Evolutionary conservation across 805 yeast species (phyloP).

Genomic region (Wickerhamomyces kurtzmanii): DNA sequence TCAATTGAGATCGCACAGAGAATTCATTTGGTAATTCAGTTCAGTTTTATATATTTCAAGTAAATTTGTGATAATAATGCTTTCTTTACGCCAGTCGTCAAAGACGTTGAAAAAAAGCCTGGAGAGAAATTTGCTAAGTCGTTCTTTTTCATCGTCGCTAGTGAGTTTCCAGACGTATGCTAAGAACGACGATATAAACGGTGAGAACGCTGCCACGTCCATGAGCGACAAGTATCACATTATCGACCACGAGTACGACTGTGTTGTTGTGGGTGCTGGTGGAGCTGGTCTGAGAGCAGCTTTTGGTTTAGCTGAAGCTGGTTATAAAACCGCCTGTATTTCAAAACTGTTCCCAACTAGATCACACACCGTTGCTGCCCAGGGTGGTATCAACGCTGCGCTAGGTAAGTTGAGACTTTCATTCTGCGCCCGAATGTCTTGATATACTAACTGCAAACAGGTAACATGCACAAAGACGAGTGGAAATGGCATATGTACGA

Average conservation of each 20-base stretch:
- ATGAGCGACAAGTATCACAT: conserved; percentile 73
- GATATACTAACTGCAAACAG: too few relatives aligned
- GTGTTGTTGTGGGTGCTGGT: conserved; percentile 97
- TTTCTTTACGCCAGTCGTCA: conserved; percentile 13
- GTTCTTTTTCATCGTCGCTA: conserved; percentile 15
- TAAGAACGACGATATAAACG: conserved; percentile 30
- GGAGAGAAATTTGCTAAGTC: not conserved
- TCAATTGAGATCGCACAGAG: too few relatives aligned
- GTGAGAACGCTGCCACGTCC: conserved; percentile 42
- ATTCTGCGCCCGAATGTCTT: too few relatives aligned
- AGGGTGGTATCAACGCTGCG: conserved; percentile 99
- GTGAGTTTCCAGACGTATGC: conserved; percentile 16
- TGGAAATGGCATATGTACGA: conserved; percentile 99
- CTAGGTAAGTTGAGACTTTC: too few relatives aligned
- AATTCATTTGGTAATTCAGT: too few relatives aligned
- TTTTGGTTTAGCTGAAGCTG: conserved; percentile 93
- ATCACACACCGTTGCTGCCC: conserved; percentile 98
- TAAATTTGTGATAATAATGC: conserved; percentile 13
- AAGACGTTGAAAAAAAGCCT: conserved; percentile 3
- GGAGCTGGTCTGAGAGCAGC: conserved; percentile 99
- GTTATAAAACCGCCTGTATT: conserved; percentile 95
- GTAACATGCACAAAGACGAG: conserved; percentile 95
- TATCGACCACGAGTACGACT: conserved; percentile 96
- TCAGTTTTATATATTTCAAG: too few relatives aligned
- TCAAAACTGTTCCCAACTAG: conserved; percentile 96